Evolutionary conservation across 2,329 filamentous ascomycete species (phyloP).

Genomic region (Fusarium sp.): DNA sequence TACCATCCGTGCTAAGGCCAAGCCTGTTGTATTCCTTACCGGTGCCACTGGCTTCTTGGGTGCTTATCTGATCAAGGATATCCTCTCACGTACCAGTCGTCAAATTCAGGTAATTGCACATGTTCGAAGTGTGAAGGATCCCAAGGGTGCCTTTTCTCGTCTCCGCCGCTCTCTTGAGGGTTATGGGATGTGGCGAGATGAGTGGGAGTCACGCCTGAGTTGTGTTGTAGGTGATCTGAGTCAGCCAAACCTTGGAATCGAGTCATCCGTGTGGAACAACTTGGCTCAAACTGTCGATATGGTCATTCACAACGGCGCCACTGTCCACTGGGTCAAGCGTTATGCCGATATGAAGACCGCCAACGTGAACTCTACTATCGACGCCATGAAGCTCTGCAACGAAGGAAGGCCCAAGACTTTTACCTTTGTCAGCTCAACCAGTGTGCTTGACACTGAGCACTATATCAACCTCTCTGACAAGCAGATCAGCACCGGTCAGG

Average conservation of each 20-base stretch:
- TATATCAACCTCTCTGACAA: conserved; percentile 78
- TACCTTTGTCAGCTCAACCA: conserved; percentile 80
- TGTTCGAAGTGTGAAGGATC: conserved; percentile 73
- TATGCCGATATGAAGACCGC: conserved; percentile 77
- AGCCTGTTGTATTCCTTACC: conserved; percentile 78
- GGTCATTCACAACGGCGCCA: conserved; percentile 84
- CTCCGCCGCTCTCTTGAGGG: conserved; percentile 75
- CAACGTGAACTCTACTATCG: conserved; percentile 86
- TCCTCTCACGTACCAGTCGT: conserved; percentile 65
- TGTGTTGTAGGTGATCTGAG: conserved; percentile 77
- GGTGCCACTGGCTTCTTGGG: conserved; percentile 85
- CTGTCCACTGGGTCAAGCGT: conserved; percentile 82
- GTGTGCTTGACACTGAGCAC: conserved; percentile 82
- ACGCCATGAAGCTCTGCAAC: conserved; percentile 80
- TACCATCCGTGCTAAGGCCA: conserved; percentile 43
- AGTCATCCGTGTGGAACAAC: conserved; percentile 70
- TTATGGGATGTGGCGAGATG: conserved; percentile 81
- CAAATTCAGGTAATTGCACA: conserved; percentile 71
- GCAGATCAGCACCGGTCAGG: conserved; percentile 62
- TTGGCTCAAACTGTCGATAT: conserved; percentile 75
- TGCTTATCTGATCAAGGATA: conserved; percentile 79
- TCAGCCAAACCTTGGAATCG: conserved; percentile 73
- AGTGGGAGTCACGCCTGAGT: conserved; percentile 73
- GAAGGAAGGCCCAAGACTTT: conserved; percentile 82
- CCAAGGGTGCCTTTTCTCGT: conserved; percentile 69